Evolutionary conservation across 495 filamentous ascomycete genomes (phyloP), one percentile per base, ranked within the genome.

Genomic region (Aspergillus avenaceus): DNA sequence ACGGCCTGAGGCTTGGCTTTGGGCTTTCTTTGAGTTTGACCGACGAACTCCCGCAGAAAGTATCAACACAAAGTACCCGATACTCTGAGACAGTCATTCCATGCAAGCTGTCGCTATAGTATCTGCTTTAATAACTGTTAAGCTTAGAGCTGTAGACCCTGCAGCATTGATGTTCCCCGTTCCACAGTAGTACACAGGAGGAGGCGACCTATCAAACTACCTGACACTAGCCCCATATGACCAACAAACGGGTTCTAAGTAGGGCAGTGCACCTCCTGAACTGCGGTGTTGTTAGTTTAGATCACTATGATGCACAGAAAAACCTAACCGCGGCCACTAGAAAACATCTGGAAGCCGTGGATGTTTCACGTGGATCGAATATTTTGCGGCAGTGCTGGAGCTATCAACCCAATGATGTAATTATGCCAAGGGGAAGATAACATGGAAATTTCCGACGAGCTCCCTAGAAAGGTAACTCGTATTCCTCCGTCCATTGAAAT

Each of bases 321-420:
- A 27, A 38, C 16, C 22, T 8, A 18, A 36, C 29, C 12, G 25
- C n/a, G 34, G 21, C 48, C 37, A 40, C 37, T 55, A 52, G 60
- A 61, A 60, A 42, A 53, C 56, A 51, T 61, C 41, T 66, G 54
- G 54, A 61, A 61, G 47, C 26, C 40, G 5, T 46, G 54, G 32
- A 46, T 43, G 31, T 16, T 50, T 52, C 51, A 45, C 53, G 52
- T 58, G 55, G 49, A 29, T 23, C 36, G 44, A 40, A 43, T 60
- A 58, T 53, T 54, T 41, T 45, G 54, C 45, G 25, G 54, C 46
- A 43, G 43, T 50, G 53, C 50, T 49, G 13, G 8, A 14, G 11
- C 25, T 45, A 50, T 42, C 23, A 44, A 26, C 47, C 51, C 5
- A 48, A 38, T 52, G 55, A 60, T 53, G 32, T 36, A 36, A 36